phyloP scores from a whole-genome alignment of 257 asterid species.

The Solanum rostratum region DNA sequence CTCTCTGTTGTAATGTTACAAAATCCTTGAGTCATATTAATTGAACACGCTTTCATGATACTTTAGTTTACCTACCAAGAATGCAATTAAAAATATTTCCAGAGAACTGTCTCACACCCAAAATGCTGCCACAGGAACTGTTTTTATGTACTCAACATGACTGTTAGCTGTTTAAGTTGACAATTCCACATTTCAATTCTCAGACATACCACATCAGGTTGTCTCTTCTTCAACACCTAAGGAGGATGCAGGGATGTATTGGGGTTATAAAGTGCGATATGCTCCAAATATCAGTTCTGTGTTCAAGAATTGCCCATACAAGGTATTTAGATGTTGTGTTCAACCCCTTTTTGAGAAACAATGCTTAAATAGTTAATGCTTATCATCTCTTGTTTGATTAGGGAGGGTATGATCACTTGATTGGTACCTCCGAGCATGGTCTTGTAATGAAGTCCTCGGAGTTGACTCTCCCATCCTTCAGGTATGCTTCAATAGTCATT shows the following conservation, averaged over 20 bases:
- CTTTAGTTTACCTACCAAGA: neutral
- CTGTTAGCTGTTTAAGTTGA: neutral
- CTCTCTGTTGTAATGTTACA: neutral
- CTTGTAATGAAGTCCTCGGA: conserved; percentile 47
- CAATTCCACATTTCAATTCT: conserved; percentile 2
- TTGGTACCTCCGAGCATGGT: conserved; percentile 96
- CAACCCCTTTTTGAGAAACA: neutral
- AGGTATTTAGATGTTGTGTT: conserved; percentile 27
- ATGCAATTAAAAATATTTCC: neutral
- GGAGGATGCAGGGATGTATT: conserved; percentile 69
- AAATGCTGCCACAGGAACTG: neutral
- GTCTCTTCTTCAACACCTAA: conserved; percentile 78
- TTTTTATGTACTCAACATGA: neutral
- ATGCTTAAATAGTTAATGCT: neutral
- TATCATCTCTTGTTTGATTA: conserved; percentile 3
- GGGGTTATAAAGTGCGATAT: conserved; percentile 91
- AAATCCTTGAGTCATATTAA: neutral
- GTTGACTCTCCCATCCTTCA: conserved; percentile 70
- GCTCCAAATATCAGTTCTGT: conserved; percentile 82
- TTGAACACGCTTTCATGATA: neutral
- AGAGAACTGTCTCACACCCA: neutral
- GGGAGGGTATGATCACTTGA: conserved; percentile 84
- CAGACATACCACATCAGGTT: conserved; percentile 52
- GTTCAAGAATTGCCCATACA: conserved; percentile 62
- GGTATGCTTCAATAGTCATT: conserved; percentile 15